Percentiles rank a stretch among this genome's conserved stretches.
phyloP scores from a whole-genome alignment of 1,284 basidiomycete genomes.

The Ganoderma leucocontextum region DNA sequence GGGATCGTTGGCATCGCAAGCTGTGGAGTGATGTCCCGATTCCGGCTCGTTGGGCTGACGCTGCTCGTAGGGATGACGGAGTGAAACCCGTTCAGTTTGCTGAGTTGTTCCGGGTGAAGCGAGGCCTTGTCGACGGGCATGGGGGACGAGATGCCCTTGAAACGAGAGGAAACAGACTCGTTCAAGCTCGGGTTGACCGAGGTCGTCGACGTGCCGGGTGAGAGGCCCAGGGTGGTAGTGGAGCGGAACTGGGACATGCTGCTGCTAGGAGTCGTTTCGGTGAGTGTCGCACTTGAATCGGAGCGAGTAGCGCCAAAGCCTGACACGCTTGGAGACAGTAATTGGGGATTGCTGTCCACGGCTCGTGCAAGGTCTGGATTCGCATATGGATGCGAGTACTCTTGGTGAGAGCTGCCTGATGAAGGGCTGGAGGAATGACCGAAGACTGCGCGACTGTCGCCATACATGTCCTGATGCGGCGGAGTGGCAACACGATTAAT shows the following conservation, averaged over 20 bases:
- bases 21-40: conserved; percentile 43
- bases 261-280: conserved; percentile 52
- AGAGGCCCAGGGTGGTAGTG: conserved; percentile 50
- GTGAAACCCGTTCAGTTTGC: conserved; percentile 24
- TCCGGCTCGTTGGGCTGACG: conserved; percentile 27
- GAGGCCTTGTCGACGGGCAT: conserved; percentile 40
- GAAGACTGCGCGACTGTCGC: conserved; percentile 34
- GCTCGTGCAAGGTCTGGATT: conserved; percentile 66
- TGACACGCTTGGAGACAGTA: conserved; percentile 40
- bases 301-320: conserved; percentile 43
- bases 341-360: conserved; percentile 47
- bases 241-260: conserved; percentile 51
- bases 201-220: conserved; percentile 55
- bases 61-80: conserved; percentile 16
- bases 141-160: conserved; percentile 43
- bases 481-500: conserved; percentile 39
- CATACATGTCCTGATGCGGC: conserved; percentile 30
- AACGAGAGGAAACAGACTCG: conserved; percentile 37
- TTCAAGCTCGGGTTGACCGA: conserved; percentile 50
- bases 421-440: conserved; percentile 36
- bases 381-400: conserved; percentile 71
- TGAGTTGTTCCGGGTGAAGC: conserved; percentile 29
- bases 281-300: conserved; percentile 64
- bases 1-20: conserved; percentile 45
- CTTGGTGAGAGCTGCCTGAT: conserved; percentile 32